Conservation (phyloP, 23 red algal species). For the Gracilariopsis chorda region DNA sequence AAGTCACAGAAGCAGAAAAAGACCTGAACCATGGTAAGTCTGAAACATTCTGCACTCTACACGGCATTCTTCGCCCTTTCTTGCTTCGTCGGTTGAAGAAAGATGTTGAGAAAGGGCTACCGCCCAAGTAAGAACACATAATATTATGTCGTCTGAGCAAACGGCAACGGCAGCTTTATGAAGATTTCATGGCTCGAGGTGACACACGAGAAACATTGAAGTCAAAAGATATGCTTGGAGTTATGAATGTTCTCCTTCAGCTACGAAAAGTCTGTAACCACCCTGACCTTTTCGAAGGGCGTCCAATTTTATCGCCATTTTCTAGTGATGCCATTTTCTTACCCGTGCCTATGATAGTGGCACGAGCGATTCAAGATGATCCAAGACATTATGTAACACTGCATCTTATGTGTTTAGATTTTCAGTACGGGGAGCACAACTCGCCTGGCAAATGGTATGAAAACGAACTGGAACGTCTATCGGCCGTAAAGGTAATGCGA, state of each 20-base stretch:
- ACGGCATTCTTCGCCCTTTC: conserved; percentile 89
- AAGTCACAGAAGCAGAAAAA: neutral
- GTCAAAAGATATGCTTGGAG: conserved; percentile 70
- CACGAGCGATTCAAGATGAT: neutral
- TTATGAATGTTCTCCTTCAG: conserved; percentile 98
- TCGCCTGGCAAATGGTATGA: conserved; percentile 36
- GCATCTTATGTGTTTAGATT: conserved; percentile 17
- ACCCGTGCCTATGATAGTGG: conserved; percentile 51
- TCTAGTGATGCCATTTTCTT: conserved; percentile 26
- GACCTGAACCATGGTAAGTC: neutral
- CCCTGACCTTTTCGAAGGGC: conserved; percentile 91
- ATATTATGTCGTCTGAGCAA: conserved; percentile 74
- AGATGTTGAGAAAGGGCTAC: conserved; percentile 90
- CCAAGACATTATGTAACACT: neutral
- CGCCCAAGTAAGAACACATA: conserved; percentile 84
- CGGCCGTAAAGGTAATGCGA: conserved; percentile 9
- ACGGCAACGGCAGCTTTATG: conserved; percentile 92
- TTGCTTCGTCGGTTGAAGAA: conserved; percentile 90
- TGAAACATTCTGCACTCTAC: conserved; percentile 68
- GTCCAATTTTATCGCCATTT: conserved; percentile 72
- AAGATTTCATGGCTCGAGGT: conserved; percentile 85
- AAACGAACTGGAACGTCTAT: conserved; percentile 4
- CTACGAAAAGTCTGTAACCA: conserved; percentile 99
- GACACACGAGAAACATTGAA: conserved; percentile 68
- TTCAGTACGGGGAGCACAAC: conserved; percentile 9